These are phyloP conservation scores for Gastrolobium bilobum DNA, from an alignment of 306 rosid genomes.

Conservation along the genomic window DNA sequence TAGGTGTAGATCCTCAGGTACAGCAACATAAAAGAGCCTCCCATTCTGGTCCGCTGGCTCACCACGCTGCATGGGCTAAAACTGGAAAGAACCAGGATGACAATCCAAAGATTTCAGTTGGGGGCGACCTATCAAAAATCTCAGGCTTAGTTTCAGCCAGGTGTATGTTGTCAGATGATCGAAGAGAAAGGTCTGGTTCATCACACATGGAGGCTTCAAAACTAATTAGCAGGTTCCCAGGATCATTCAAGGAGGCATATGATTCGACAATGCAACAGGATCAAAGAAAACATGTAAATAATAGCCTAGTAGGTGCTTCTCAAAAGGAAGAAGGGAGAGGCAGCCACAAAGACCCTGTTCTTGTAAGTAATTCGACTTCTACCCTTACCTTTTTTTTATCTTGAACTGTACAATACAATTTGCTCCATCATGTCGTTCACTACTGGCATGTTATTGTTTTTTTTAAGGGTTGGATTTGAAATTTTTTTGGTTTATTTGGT, in stretches of 20 bases:
- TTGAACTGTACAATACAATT: neutral
- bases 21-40: constrained; percentile 81
- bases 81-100: constrained; percentile 72
- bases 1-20: constrained; percentile 53
- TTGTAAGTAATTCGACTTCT: constrained; percentile 57
- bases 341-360: constrained; percentile 69
- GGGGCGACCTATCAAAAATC: constrained; percentile 66
- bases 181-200: constrained; percentile 70
- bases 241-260: constrained; percentile 78
- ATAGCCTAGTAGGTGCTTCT: constrained; percentile 29
- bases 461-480: neutral
- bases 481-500: neutral
- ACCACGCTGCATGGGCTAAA: constrained; percentile 79
- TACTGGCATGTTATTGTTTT: neutral
- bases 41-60: constrained; percentile 85
- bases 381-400: neutral
- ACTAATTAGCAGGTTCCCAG: constrained; percentile 71
- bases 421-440: no score
- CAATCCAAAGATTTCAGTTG: constrained; percentile 69
- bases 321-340: constrained; percentile 64
- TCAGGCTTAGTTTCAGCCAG: constrained; percentile 78
- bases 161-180: constrained; percentile 72
- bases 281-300: constrained; percentile 60
- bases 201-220: constrained; percentile 71
- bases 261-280: constrained; percentile 58